Evolutionary conservation across 2,329 filamentous ascomycete genomes (phyloP).

Genomic region (Monosporascus ibericus): DNA sequence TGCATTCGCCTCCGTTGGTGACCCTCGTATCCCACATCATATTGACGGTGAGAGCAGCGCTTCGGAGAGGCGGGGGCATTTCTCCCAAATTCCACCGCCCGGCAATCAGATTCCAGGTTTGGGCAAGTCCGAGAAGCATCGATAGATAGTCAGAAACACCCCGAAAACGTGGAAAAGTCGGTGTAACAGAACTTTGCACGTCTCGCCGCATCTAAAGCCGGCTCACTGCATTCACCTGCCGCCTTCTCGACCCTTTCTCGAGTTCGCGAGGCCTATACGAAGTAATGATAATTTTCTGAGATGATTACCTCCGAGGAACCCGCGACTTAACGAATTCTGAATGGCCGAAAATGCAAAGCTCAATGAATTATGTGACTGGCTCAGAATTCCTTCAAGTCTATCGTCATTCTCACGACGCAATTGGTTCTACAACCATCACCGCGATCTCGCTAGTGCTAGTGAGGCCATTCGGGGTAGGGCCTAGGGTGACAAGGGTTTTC

Average conservation of each 20-base stretch:
- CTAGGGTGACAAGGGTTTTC: neutral
- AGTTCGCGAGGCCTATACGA: neutral
- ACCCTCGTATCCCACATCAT: slow-evolving; percentile 11
- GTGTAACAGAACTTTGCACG: slow-evolving; percentile 15
- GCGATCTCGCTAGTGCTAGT: neutral
- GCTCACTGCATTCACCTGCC: slow-evolving; percentile 1
- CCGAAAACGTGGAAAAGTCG: slow-evolving; percentile 14
- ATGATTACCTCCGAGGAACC: no score
- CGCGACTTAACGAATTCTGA: slow-evolving; percentile 1
- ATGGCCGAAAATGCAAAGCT: slow-evolving; percentile 14
- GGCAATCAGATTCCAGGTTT: neutral
- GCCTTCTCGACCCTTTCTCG: neutral
- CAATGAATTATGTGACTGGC: slow-evolving; percentile 19
- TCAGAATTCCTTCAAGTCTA: slow-evolving; percentile 11
- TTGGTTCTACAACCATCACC: slow-evolving; percentile 8
- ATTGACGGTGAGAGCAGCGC: slow-evolving; percentile 14
- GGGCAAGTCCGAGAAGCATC: neutral
- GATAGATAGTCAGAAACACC: neutral
- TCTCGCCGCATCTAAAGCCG: slow-evolving; percentile 8
- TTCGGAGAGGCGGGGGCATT: slow-evolving; percentile 6
- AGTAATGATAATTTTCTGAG: no score
- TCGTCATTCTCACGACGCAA: slow-evolving; percentile 6
- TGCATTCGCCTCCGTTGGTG: neutral
- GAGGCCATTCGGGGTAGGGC: neutral
- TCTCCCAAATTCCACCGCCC: slow-evolving; percentile 7